These are phyloP conservation scores for Pestalotiopsis sp. DNA, from an alignment of 2,329 filamentous ascomycete species.

Conservation along the genomic window DNA sequence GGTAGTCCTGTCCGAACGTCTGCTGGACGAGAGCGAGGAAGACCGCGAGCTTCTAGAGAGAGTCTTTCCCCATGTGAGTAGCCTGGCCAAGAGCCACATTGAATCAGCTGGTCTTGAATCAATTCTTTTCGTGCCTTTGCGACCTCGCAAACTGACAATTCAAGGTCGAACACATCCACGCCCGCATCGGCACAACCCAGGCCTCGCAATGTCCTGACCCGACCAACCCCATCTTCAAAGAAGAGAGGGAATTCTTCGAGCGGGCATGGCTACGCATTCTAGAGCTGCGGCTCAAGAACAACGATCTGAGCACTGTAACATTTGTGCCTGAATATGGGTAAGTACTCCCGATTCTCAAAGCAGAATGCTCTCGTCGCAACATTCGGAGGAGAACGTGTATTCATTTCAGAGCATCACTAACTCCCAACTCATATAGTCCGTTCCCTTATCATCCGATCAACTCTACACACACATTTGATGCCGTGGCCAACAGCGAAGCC, in stretches of 20 bases:
- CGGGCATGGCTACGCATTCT: constrained; percentile 23
- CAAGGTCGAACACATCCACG: constrained; percentile 36
- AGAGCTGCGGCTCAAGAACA: constrained; percentile 9
- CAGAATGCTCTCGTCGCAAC: neutral
- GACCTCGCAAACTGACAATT: neutral
- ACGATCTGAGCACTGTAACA: neutral
- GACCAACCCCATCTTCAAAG: constrained; percentile 26
- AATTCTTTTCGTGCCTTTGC: neutral
- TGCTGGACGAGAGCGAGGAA: constrained; percentile 20
- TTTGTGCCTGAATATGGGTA: constrained; percentile 6
- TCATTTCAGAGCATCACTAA: neutral
- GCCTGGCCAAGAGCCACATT: neutral
- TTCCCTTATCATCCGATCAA: constrained; percentile 27
- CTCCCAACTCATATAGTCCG: constrained; percentile 19
- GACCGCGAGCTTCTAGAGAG: constrained; percentile 19
- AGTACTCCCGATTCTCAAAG: neutral
- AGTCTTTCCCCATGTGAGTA: constrained; percentile 34
- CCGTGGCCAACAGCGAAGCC: constrained; percentile 27
- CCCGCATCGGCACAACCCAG: constrained; percentile 36
- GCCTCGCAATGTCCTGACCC: constrained; percentile 38
- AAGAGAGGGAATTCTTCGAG: constrained; percentile 34
- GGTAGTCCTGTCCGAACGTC: constrained; percentile 24
- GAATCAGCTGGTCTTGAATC: neutral
- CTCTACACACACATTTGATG: constrained; percentile 18
- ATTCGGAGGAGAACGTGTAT: too few relatives aligned